phyloP scores from a whole-genome alignment of 2,329 filamentous ascomycete species.

The Fusarium piperis region DNA sequence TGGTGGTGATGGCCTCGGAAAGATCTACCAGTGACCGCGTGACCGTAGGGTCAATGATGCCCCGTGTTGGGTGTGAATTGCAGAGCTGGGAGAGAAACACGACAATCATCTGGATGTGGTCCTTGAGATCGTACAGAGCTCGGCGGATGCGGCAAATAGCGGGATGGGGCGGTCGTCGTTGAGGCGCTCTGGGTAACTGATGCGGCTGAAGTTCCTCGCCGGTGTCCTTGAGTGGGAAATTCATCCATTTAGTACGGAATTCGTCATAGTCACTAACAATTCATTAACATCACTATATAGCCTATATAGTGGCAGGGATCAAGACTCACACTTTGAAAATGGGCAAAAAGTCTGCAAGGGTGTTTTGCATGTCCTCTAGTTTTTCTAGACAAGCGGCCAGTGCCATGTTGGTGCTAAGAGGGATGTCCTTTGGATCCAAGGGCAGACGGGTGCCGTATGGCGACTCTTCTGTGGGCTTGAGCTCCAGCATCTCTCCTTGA shows the following conservation, averaged over 20 bases:
- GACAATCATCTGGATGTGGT: slow-evolving; percentile 10
- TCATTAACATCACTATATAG: not conserved
- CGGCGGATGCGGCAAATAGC: slow-evolving; percentile 20
- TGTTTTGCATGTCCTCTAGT: slow-evolving; percentile 3
- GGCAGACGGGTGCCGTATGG: too few relatives aligned
- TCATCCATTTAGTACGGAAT: slow-evolving; percentile 25
- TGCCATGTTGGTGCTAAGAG: slow-evolving; percentile 8
- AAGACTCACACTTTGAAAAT: slow-evolving; percentile 34
- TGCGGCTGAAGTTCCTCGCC: not conserved
- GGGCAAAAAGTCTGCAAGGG: slow-evolving; percentile 23
- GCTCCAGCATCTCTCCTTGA: not conserved
- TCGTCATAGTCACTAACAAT: slow-evolving; percentile 33
- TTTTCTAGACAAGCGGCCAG: slow-evolving; percentile 9
- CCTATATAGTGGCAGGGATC: too few relatives aligned
- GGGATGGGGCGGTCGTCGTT: slow-evolving; percentile 13
- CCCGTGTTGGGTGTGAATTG: not conserved
- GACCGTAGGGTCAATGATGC: not conserved
- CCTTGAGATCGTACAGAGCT: slow-evolving; percentile 35
- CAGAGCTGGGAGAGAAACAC: slow-evolving; percentile 11
- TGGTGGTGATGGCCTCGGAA: slow-evolving; percentile 21
- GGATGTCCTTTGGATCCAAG: slow-evolving; percentile 2
- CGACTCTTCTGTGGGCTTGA: not conserved
- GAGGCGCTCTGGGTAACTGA: not conserved
- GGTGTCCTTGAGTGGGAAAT: not conserved
- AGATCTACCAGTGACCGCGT: slow-evolving; percentile 7